These are phyloP conservation scores for Truncatella angustata DNA, from an alignment of 2,329 filamentous ascomycete species.

Conservation along the genomic window DNA sequence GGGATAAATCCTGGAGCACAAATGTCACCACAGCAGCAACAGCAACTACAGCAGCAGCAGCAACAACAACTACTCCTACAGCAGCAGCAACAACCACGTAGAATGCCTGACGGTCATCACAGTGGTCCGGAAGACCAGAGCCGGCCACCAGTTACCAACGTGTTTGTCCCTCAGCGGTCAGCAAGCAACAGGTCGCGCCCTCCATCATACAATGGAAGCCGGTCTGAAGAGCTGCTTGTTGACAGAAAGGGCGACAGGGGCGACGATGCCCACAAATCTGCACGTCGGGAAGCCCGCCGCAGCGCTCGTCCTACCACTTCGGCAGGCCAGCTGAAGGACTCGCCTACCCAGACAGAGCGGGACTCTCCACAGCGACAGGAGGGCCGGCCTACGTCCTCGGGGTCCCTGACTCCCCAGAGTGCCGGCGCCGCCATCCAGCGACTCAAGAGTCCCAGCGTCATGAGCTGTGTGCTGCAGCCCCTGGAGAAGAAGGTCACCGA, in stretches of 20 bases:
- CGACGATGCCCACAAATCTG: neutral
- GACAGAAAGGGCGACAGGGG: constrained; percentile 18
- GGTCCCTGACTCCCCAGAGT: constrained; percentile 10
- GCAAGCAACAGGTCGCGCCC: constrained; percentile 17
- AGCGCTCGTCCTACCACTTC: too few relatives aligned
- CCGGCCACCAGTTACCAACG: constrained; percentile 27
- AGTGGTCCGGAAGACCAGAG: constrained; percentile 17
- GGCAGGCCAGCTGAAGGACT: too few relatives aligned
- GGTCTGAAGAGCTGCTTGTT: constrained; percentile 29
- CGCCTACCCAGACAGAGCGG: too few relatives aligned
- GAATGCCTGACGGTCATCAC: constrained; percentile 10
- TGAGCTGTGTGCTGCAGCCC: constrained; percentile 41
- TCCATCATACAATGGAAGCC: constrained; percentile 28
- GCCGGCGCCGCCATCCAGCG: constrained; percentile 32
- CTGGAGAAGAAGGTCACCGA: constrained; percentile 43
- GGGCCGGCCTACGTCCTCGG: constrained; percentile 7
- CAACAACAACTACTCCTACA: constrained; percentile 14
- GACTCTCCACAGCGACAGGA: constrained; percentile 5
- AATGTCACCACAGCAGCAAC: constrained; percentile 12
- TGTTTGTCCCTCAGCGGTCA: constrained; percentile 16
- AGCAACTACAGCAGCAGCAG: constrained; percentile 12
- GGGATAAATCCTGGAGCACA: constrained; percentile 3
- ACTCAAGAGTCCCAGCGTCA: constrained; percentile 42
- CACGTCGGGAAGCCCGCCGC: neutral
- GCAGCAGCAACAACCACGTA: constrained; percentile 7